These are phyloP conservation scores for Raffaelea arxii DNA, from an alignment of 2,329 filamentous ascomycete species.

Conservation along the genomic window DNA sequence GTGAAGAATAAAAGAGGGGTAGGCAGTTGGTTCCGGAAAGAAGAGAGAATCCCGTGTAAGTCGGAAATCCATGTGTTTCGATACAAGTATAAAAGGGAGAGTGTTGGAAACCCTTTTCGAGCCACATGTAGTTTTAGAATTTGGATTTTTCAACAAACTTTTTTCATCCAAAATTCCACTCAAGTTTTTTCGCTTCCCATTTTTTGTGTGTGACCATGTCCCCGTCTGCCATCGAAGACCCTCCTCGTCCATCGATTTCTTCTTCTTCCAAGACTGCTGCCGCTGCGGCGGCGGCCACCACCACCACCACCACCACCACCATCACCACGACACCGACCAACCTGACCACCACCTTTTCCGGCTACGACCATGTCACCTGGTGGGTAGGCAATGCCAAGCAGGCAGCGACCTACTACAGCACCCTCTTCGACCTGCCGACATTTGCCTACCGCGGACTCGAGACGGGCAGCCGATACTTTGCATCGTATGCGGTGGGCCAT, in stretches of 20 bases:
- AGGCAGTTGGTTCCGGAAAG: background rate
- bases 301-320: background rate
- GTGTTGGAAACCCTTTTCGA: no score
- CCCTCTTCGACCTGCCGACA: conserved; percentile 74
- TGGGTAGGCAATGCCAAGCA: conserved; percentile 97
- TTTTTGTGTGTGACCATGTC: conserved; percentile 36
- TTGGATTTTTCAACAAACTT: no score
- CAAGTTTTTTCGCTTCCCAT: no score
- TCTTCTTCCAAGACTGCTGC: conserved; percentile 32
- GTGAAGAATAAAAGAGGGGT: no score
- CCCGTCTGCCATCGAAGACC: conserved; percentile 46
- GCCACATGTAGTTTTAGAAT: no score
- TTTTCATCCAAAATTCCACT: no score
- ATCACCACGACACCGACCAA: background rate
- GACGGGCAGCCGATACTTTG: conserved; percentile 70
- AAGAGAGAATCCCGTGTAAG: no score
- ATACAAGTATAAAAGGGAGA: no score
- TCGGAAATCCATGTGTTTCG: no score
- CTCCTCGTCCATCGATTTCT: conserved; percentile 29
- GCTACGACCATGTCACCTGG: conserved; percentile 92
- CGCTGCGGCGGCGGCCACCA: conserved; percentile 25
- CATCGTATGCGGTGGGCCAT: conserved; percentile 76
- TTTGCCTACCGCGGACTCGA: conserved; percentile 83
- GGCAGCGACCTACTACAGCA: conserved; percentile 79
- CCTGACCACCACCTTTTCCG: conserved; percentile 45